Conservation (phyloP, 345 rosid genomes). For the Luvunga scandens region DNA sequence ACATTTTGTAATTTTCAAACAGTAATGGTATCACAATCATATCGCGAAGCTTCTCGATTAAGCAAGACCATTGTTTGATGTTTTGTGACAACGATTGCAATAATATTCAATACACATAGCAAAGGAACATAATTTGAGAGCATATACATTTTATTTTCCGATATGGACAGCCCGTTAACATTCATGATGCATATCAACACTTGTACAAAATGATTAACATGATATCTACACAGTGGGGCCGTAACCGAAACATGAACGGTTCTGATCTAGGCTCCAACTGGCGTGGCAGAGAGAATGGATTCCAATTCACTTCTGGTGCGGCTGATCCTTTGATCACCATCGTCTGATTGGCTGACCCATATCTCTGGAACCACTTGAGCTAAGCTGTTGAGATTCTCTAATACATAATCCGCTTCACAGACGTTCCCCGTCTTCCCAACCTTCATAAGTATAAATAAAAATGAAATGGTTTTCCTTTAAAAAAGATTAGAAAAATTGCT, state of each 20-base stretch:
- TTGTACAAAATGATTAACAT: neutral
- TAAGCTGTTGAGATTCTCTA: constrained; percentile 46
- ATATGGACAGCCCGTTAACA: neutral
- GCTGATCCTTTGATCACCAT: constrained; percentile 34
- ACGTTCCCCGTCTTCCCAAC: constrained; percentile 64
- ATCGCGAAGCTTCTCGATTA: neutral
- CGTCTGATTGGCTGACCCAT: constrained; percentile 39
- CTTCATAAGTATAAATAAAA: constrained; percentile 21
- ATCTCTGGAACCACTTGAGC: constrained; percentile 64
- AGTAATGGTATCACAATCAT: neutral
- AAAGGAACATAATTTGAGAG: neutral
- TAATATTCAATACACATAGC: no score
- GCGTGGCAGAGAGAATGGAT: constrained; percentile 32
- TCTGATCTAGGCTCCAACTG: constrained; percentile 52
- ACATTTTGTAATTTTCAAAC: neutral
- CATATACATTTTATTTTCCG: neutral
- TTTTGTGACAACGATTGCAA: neutral
- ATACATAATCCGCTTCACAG: constrained; percentile 64
- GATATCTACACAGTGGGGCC: constrained; percentile 5
- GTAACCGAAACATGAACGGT: neutral
- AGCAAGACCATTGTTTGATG: neutral
- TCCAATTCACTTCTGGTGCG: constrained; percentile 52
- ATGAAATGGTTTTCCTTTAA: neutral
- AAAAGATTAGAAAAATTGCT: no score
- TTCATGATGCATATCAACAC: neutral